Conservation (phyloP, 2,329 filamentous ascomycete genomes). For the Xylaria sp. region DNA sequence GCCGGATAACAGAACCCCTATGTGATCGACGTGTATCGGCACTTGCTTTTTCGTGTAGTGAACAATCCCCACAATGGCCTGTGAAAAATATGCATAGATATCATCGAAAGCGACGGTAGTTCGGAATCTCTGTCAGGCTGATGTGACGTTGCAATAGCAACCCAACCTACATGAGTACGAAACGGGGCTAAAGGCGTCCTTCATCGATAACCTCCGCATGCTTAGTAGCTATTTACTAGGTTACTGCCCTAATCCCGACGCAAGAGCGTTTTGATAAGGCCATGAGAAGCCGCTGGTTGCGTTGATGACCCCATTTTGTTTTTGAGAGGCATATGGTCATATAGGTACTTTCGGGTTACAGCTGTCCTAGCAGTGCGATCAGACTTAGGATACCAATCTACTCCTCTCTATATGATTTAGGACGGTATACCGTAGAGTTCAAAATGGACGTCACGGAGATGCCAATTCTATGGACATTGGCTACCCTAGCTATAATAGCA, state of each 20-base stretch:
- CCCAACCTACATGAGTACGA: slow-evolving; percentile 1
- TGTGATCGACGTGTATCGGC: background rate
- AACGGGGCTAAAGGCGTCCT: background rate
- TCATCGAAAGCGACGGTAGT: background rate
- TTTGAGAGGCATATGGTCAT: background rate
- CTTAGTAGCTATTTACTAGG: background rate
- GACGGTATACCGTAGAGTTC: background rate
- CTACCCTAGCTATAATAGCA: slow-evolving; percentile 29
- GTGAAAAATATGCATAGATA: background rate
- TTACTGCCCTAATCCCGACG: background rate
- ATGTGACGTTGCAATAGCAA: slow-evolving; percentile 26
- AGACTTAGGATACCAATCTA: background rate
- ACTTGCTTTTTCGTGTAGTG: background rate
- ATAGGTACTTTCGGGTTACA: background rate
- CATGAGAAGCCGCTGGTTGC: background rate
- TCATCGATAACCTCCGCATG: no score
- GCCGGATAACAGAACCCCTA: background rate
- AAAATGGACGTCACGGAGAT: slow-evolving; percentile 37
- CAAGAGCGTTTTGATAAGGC: background rate
- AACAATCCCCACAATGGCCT: background rate
- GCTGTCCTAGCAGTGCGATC: no score
- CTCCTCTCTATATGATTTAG: no score
- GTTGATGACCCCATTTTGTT: background rate
- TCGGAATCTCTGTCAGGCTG: background rate
- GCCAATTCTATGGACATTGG: slow-evolving; percentile 37